phyloP scores from a whole-genome alignment of 2,329 filamentous ascomycete species.

The Stachybotrys chlorohalonatus region DNA sequence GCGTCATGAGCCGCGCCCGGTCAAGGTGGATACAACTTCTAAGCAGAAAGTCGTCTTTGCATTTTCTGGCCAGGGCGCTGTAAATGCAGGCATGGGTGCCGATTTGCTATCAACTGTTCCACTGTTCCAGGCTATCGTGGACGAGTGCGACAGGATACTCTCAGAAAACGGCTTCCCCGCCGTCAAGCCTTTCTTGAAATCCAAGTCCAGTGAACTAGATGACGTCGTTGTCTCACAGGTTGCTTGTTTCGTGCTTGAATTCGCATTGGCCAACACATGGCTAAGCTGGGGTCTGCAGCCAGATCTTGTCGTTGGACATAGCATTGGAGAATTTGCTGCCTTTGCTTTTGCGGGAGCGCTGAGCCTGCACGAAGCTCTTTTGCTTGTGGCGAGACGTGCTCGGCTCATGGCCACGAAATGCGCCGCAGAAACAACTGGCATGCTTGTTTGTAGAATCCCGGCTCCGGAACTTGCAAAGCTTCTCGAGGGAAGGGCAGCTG shows the following conservation, averaged over 20 bases:
- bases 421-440: slow-evolving; percentile 6
- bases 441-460: slow-evolving; percentile 10
- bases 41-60: slow-evolving; percentile 15
- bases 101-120: slow-evolving; percentile 15
- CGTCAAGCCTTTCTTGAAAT: neutral
- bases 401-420: slow-evolving; percentile 10
- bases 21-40: neutral
- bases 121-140: slow-evolving; percentile 10
- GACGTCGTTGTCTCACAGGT: slow-evolving; percentile 15
- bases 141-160: neutral
- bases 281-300: slow-evolving; percentile 12
- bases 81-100: slow-evolving; percentile 19
- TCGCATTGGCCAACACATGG: slow-evolving; percentile 16
- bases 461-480: slow-evolving; percentile 6
- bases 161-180: neutral
- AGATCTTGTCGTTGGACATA: slow-evolving; percentile 12
- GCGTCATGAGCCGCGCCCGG: neutral
- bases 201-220: neutral
- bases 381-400: slow-evolving; percentile 11
- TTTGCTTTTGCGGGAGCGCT: slow-evolving; percentile 9
- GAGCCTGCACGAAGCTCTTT: slow-evolving; percentile 9
- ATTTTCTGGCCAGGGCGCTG: slow-evolving; percentile 24
- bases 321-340: slow-evolving; percentile 16
- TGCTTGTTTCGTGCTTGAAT: slow-evolving; percentile 21
- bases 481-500: neutral